Base-by-base conservation (phyloP, 1,139 yeast species). In the Taphrina confusa region DNA sequence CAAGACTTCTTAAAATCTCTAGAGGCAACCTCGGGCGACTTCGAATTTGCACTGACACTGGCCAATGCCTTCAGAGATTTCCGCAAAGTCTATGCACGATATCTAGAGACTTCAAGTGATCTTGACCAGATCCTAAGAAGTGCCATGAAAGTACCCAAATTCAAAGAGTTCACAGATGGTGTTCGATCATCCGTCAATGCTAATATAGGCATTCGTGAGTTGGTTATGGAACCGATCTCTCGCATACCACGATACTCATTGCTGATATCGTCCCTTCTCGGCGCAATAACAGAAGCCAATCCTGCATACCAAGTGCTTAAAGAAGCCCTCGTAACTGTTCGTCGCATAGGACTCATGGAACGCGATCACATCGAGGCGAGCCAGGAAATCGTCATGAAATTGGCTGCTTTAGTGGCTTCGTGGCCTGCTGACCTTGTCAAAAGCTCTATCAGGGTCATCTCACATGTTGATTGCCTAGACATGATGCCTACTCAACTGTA, bases 221-320 rank as follows among this genome's bases (percentile, higher is more conserved):
- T 60, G 9, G 56, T 60, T 31, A 54, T 54, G 59, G 62, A 60
- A n/a, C 62, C 62, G 4, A 52, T 60, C 2, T 54, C 55, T 4
- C 39, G 62, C 5, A 54, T 60, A 8, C 62, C 62, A 9, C 45
- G 62, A 9, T 60, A 60, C 28, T 45, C 62, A 27, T 40, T 60
- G 16, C 60, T 60, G 18, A 45, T 60, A 39, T 39, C 58, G 20
- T 40, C 42, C 28, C 25, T 59, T 1, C 40, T 59, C 16, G 42
- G 31, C 2, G 49, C 27, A 34, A 40, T 44, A 14, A 55, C 47
- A 16, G 51, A 50, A 12, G 25, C 50, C 18, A 59, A 56, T n/a
- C 59, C 59, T 4, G 61, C 59, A n/a, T 59, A 54, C 25, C 52
- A 27, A 1, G 36, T 42, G 3, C 36, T 59, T 39, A 40, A 59